A percentile compares a stretch with the other conserved stretches of the same genome.
These are phyloP conservation scores for Sporothrix globosa DNA, from an alignment of 2,329 filamentous ascomycete species.

Conservation along the genomic window DNA sequence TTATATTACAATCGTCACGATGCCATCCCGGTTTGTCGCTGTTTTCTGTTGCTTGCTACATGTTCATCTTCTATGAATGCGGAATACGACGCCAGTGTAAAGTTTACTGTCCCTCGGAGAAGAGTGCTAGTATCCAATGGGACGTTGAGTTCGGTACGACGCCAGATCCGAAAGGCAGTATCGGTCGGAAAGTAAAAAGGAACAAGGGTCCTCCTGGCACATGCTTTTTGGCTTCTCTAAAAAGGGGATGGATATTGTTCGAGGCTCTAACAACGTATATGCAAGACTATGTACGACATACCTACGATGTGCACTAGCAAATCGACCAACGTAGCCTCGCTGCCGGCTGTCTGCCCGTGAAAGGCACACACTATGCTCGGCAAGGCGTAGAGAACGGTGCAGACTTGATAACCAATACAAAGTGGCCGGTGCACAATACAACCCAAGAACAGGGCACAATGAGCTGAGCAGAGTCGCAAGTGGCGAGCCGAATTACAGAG, in stretches of 20 bases:
- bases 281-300: too few relatives aligned
- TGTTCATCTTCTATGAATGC: background rate
- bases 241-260: background rate
- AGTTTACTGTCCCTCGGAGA: background rate
- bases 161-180: background rate
- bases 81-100: conserved; percentile 18
- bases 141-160: conserved; percentile 7
- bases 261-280: background rate
- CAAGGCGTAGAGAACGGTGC: background rate
- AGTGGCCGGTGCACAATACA: background rate
- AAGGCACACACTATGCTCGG: background rate
- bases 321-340: background rate
- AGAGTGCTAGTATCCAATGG: background rate
- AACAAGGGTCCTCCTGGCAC: background rate
- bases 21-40: background rate
- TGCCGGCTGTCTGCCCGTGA: conserved; percentile 2
- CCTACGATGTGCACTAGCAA: too few relatives aligned
- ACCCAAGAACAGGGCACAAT: background rate
- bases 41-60: background rate
- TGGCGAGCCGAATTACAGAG: background rate
- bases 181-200: background rate
- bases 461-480: conserved; percentile 1
- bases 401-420: background rate
- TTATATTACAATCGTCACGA: background rate
- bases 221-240: conserved; percentile 2